Base-by-base conservation (phyloP, 257 asterid genomes). In the Lantana camara region DNA sequence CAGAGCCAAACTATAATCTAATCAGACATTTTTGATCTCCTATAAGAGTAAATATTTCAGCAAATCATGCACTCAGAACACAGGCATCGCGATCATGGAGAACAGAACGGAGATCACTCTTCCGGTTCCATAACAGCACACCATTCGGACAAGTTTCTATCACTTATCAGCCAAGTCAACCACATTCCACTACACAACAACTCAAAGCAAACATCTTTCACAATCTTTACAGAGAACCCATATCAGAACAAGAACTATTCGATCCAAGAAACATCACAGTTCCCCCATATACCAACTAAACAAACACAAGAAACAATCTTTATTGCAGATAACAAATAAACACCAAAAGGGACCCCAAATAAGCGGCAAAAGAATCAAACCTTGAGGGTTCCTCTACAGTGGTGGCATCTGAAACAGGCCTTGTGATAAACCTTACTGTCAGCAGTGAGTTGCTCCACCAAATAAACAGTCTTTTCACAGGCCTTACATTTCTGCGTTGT, bases 351-450 rank as follows among this genome's bases (percentile, higher is more conserved):
- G n/a, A n/a, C n/a, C n/a, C 7, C 13, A 42, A 30, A 65, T 15
- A 57, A 34, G 12, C 15, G 60, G 1, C 3, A 54, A 11, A 60
- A 67, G 67, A 7, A 11, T 20, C 63, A 24, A 4, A 80, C 95
- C 92, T 87, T 87, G 59, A 87, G 92, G 41, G 95, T 87, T 46
- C 92, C 86, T 69, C 71, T 87, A 72, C 95, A 84, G 51, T 87
- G 95, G 76, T 82, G 84, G 69, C 95, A 87, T 71, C 92, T 82
- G 37, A 87, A 87, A 68, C 95, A 87, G 67, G 92, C 80, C 76
- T 71, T 87, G 76, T 87, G 95, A 79, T 84, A 84, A 10, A 84
- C 81, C 57, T 79, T 84, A 68, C 70, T 80, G 64, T 87, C 89
- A 54, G 84, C 84, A 34, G 83, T 63, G 63, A 87, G 88, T 57